Percentiles rank a stretch among this genome's conserved stretches.
These are phyloP conservation scores for Cryphonectria naterciae DNA, from an alignment of 2,329 filamentous ascomycete species.

Conservation along the genomic window DNA sequence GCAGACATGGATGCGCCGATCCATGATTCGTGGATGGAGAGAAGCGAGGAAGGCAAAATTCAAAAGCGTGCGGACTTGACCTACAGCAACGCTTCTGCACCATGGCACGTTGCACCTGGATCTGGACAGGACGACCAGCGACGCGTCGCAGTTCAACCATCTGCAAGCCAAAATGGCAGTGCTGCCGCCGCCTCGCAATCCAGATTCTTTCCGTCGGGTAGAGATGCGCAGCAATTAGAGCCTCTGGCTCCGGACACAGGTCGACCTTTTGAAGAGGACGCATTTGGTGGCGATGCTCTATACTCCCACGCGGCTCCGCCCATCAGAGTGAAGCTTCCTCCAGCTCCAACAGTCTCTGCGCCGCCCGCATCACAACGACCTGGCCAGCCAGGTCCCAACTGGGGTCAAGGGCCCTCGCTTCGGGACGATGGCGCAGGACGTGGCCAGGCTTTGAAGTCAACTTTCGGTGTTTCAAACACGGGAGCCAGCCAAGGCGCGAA, in stretches of 20 bases:
- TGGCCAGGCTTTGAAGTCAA: conserved; percentile 35
- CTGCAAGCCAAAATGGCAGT: conserved; percentile 13
- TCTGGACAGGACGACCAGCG: conserved; percentile 16
- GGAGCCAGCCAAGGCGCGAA: conserved; percentile 23
- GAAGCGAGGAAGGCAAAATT: conserved; percentile 41
- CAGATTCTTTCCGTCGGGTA: conserved; percentile 62
- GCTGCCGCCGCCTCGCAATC: conserved; percentile 41
- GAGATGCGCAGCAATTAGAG: conserved; percentile 18
- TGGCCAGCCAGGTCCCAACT: conserved; percentile 39
- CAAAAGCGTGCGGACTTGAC: conserved; percentile 36
- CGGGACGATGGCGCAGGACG: conserved; percentile 38
- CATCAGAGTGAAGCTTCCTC: conserved; percentile 79
- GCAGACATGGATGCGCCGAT: conserved; percentile 53
- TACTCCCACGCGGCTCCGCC: conserved; percentile 74
- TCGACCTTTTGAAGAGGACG: conserved; percentile 68
- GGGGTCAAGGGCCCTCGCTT: conserved; percentile 41
- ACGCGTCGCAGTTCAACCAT: conserved; percentile 10
- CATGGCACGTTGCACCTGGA: conserved; percentile 13
- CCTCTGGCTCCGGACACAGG: conserved; percentile 40
- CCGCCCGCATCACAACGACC: conserved; percentile 37
- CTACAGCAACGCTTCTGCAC: conserved; percentile 30
- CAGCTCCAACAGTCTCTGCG: conserved; percentile 47
- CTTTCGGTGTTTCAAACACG: conserved; percentile 30
- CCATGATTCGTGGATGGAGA: conserved; percentile 59
- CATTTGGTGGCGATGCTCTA: conserved; percentile 67